Evolutionary conservation across 148 eudicot species (phyloP).

Genomic region (Vaccinium darrowii): DNA sequence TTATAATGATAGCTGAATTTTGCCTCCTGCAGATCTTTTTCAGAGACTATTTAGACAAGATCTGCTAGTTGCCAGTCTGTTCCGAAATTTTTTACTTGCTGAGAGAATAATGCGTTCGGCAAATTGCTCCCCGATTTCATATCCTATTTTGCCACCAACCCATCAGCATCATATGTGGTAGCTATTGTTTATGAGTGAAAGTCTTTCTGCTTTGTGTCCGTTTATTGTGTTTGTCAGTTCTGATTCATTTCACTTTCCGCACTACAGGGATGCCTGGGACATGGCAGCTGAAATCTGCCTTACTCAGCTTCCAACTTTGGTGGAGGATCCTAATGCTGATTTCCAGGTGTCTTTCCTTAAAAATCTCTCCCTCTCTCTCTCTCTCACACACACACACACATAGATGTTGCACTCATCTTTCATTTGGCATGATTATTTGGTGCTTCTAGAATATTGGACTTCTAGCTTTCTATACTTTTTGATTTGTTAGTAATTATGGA

Average conservation of each 20-base stretch:
- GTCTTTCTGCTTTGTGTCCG: background rate
- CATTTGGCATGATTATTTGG: background rate
- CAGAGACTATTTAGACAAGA: conserved; percentile 97
- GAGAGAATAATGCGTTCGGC: conserved; percentile 99
- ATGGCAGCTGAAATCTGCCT: conserved; percentile 99
- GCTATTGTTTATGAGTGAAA: conserved; percentile 16
- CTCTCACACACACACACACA: background rate
- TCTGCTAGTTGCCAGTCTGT: conserved; percentile 92
- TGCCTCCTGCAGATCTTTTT: conserved; percentile 67
- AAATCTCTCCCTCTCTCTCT: background rate
- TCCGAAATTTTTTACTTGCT: conserved; percentile 92
- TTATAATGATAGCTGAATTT: background rate
- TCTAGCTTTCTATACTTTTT: background rate
- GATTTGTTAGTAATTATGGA: background rate
- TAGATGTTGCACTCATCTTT: background rate
- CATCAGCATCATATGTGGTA: conserved; percentile 99
- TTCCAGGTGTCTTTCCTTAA: conserved; percentile 61
- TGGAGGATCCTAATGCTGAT: conserved; percentile 79
- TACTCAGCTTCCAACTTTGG: conserved; percentile 79
- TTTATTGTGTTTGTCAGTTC: conserved; percentile 22
- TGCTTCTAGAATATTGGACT: background rate
- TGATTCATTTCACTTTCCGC: conserved; percentile 21
- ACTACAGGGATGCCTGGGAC: conserved; percentile 95
- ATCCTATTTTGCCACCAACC: conserved; percentile 89
- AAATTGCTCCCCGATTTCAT: conserved; percentile 90